Conservation (phyloP, 2,329 filamentous ascomycete species). For the Diaporthe ampelina region DNA sequence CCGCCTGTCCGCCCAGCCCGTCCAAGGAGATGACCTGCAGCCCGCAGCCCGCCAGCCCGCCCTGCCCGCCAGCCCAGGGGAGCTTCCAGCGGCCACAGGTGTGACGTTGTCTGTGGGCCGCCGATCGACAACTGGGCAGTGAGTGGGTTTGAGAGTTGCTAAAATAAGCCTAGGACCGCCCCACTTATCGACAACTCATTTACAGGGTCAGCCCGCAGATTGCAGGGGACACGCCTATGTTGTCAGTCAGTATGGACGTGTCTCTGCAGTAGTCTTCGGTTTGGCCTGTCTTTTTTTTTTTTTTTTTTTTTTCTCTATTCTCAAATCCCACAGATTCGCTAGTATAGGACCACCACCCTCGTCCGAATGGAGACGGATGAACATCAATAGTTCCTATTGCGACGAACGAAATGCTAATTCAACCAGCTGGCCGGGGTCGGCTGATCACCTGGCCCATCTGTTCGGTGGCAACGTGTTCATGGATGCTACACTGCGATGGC, state of each 20-base stretch:
- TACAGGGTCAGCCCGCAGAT: constrained; percentile 28
- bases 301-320: neutral
- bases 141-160: constrained; percentile 27
- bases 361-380: constrained; percentile 19
- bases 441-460: neutral
- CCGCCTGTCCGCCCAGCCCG: neutral
- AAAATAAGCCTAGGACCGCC: constrained; percentile 30
- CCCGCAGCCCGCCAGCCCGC: neutral
- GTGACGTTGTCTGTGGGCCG: constrained; percentile 34
- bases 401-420: neutral
- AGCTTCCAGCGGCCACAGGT: neutral
- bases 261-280: neutral
- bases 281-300: too few species aligned
- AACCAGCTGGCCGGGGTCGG: neutral
- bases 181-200: constrained; percentile 30
- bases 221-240: constrained; percentile 16
- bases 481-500: neutral
- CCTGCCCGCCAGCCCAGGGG: constrained; percentile 2
- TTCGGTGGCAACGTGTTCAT: constrained; percentile 2
- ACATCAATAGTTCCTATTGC: neutral
- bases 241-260: constrained; percentile 12
- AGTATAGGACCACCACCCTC: neutral
- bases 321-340: neutral
- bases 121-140: constrained; percentile 18
- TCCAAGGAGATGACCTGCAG: constrained; percentile 24